These are phyloP conservation scores for Pezizomycotina sp. DNA, from an alignment of 2,329 filamentous ascomycete species.

Conservation along the genomic window DNA sequence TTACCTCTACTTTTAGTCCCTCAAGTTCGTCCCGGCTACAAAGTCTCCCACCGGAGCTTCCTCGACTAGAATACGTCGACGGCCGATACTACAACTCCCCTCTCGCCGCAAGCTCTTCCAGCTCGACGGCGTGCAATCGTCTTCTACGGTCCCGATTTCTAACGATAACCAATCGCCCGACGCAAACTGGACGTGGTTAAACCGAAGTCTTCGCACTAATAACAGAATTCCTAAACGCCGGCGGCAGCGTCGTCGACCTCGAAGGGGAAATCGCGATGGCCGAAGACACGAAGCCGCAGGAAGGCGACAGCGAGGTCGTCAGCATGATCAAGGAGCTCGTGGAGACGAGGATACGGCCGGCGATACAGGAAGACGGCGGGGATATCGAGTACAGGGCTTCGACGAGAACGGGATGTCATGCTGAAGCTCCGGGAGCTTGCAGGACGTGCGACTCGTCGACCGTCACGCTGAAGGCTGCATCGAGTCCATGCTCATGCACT, in stretches of 20 bases:
- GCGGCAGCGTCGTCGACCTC: slow-evolving; percentile 61
- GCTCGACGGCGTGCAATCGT: slow-evolving; percentile 85
- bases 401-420: slow-evolving; percentile 52
- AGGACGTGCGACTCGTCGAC: slow-evolving; percentile 93
- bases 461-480: slow-evolving; percentile 92
- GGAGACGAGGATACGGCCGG: slow-evolving; percentile 83
- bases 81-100: slow-evolving; percentile 81
- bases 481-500: slow-evolving; percentile 96
- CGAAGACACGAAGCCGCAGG: slow-evolving; percentile 34
- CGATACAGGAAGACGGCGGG: slow-evolving; percentile 93
- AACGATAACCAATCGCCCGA: slow-evolving; percentile 83
- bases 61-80: slow-evolving; percentile 82
- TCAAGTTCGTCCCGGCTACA: slow-evolving; percentile 89
- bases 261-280: slow-evolving; percentile 34
- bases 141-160: slow-evolving; percentile 83
- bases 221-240: slow-evolving; percentile 75
- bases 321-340: slow-evolving; percentile 97
- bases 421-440: slow-evolving; percentile 86
- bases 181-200: slow-evolving; percentile 84
- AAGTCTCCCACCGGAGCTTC: slow-evolving; percentile 58
- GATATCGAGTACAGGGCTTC: slow-evolving; percentile 95
- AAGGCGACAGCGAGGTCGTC: slow-evolving; percentile 73
- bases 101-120: slow-evolving; percentile 81
- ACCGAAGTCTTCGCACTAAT: slow-evolving; percentile 92
- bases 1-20: slow-evolving; percentile 33